Evolutionary conservation across 108 stramenopile species (phyloP), one percentile per base, ranked within the genome.

Genomic region (Fistulifera pelliculosa): DNA sequence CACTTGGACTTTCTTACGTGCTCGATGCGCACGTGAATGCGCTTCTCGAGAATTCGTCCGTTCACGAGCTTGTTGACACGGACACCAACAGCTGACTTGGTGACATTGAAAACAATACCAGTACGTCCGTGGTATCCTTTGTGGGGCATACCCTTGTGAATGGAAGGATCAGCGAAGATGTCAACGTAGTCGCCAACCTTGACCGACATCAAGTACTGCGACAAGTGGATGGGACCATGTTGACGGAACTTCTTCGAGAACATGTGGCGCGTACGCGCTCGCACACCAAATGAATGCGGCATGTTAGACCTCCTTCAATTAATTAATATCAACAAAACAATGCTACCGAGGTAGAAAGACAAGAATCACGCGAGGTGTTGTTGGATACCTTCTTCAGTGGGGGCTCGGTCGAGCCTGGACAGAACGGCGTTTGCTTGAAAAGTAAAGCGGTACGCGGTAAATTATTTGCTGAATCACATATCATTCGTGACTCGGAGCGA

Each of bases 121-220:
- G 98, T 99, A 43, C 97, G 93, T 64, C 98, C 98, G 71, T 99
- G 98, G 92, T 98, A 99, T 80, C 84, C 78, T 85, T 97, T 97
- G 95, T 95, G 93, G 49, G 98, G 98, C 98, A 99, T 99, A 80
- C 98, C 98, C 88, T 97, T 98, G 85, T 98, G 97, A 58, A 95
- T 74, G 63, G 95, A 87, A 16, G 96, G 88, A 79, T 99, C 81
- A 62, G 90, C 94, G 61, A 94, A 95, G 80, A 99, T 97, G 66
- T 99, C 98, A 3, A 99, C 98, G 74, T 94, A 95, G 76, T 99
- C 98, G 26, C 98, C 98, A 16, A 95, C 78, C 94, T 97, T 87
- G 54, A 90, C 80, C 24, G 64, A 75, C 71, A 85, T 72, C 58
- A 95, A 58, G 73, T 91, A 95, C 75, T 85, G 91, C 53, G 90